Base-by-base conservation (phyloP, 768 basidiomycete genomes). In the Strobilomyces echinocephalus region DNA sequence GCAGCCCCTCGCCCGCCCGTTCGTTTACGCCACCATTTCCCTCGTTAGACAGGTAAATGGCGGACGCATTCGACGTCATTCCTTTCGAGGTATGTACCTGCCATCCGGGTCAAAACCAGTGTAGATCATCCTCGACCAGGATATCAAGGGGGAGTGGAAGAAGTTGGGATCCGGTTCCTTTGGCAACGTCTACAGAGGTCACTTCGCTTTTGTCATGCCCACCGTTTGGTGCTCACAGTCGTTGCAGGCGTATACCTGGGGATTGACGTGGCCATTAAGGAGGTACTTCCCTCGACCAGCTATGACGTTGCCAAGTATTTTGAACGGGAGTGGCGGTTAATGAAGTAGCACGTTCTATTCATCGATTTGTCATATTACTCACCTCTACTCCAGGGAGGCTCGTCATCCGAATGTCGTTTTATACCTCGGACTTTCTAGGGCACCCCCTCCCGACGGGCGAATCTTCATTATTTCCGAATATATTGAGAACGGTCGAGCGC, bases 271-370 rank as follows among this genome's bases (percentile, higher is more conserved):
- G 94, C 94, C 33, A 91, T 97, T 71, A 97, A 97, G 70, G 95
- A 98, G 73, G 93, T 98, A 4, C 77, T 97, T 8, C 92, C 92
- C 1, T 93, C 89, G 20, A 87, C 73, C 6, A 91, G 89, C 53
- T 97, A 97, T 71, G 92, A 97, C 62, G 93, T 97, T 34, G 80
- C 86, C 62, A 99, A 99, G 72, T 98, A 99, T 74, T 95, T 98
- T 69, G 91, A 95, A 65, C 82, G 95, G n/a, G 95, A 99, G 78
- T 97, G 94, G 91, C 80, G 91, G 30, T 81, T 98, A 30, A 97
- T 97, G 93, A 92, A 93, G 78, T 81, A 64, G 56, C 72, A 61
- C 34, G 20, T 18, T 35, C 57, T 31, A 55, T 34, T 58, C 39
- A 16, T 34, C 21, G 5, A 1, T 11, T 5, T 39, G 16, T 5